Evolutionary conservation across 129 eudicot genomes (phyloP).

Genomic region (Lonicera japonica): DNA sequence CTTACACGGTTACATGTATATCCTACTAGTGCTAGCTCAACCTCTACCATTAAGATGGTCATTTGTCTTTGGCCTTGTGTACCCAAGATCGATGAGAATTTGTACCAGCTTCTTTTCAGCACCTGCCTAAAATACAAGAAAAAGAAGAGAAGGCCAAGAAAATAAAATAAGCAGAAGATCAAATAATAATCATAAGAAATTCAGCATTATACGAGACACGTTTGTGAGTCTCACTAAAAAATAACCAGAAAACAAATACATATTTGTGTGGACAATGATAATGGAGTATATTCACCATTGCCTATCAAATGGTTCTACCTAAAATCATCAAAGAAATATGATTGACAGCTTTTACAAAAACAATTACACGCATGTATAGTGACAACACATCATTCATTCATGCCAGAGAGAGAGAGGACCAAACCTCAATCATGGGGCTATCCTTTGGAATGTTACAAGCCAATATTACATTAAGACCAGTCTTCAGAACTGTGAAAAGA

Average conservation of each 20-base stretch:
- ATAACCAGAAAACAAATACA: neutral
- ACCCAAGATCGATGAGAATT: constrained; percentile 72
- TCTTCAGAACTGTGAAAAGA: constrained; percentile 49
- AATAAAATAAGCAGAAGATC: neutral
- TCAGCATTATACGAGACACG: too few relatives aligned
- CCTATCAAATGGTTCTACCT: neutral
- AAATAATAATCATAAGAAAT: neutral
- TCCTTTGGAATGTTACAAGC: constrained; percentile 90
- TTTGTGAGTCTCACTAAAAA: neutral
- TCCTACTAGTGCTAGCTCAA: neutral
- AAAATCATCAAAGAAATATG: neutral
- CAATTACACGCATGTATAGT: too few relatives aligned
- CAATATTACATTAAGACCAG: constrained; percentile 65
- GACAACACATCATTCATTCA: neutral
- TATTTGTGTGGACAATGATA: neutral
- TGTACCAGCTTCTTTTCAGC: constrained; percentile 77
- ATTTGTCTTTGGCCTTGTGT: constrained; percentile 45
- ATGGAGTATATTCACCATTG: neutral
- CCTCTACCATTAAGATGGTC: constrained; percentile 13
- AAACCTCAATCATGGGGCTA: constrained; percentile 81
- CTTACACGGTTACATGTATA: neutral
- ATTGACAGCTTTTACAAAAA: neutral
- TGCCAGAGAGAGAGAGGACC: constrained; percentile 16
- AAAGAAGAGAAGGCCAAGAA: neutral
- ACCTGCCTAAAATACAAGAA: constrained; percentile 35